These are phyloP conservation scores for Kodamaea ohmeri DNA, from an alignment of 1,139 yeast genomes.

Conservation along the genomic window DNA sequence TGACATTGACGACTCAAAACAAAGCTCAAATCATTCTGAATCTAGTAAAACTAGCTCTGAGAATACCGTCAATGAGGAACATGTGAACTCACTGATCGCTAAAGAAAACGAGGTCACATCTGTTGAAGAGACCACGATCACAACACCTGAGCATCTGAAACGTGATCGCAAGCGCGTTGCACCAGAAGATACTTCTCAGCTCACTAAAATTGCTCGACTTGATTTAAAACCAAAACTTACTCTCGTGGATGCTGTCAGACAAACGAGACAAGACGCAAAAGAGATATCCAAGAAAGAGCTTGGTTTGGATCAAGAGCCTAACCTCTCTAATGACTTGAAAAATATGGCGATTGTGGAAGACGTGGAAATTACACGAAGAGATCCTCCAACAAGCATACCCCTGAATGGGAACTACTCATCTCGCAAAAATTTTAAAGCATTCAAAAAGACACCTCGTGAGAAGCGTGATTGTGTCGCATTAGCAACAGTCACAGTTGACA, in stretches of 20 bases:
- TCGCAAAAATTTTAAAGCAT: conserved; percentile 39
- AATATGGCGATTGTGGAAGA: conserved; percentile 38
- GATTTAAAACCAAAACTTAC: conserved; percentile 22
- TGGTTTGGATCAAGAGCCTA: conserved; percentile 21
- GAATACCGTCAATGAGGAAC: no score
- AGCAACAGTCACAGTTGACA: conserved; percentile 18
- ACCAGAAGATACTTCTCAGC: not conserved
- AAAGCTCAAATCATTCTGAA: no score
- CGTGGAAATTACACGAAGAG: conserved; percentile 24
- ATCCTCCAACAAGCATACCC: conserved; percentile 6
- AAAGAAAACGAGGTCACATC: no score
- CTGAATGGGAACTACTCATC: conserved; percentile 18
- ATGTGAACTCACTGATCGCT: no score
- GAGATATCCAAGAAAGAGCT: conserved; percentile 28
- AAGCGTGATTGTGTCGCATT: conserved; percentile 29
- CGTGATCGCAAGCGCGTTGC: not conserved
- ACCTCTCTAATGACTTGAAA: conserved; percentile 12
- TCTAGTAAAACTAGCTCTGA: no score
- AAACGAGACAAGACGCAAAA: conserved; percentile 29
- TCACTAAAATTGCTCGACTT: not conserved
- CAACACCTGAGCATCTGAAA: not conserved
- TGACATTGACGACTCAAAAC: no score
- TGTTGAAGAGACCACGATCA: not conserved
- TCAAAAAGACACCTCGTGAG: conserved; percentile 28
- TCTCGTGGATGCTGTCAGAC: conserved; percentile 34